A percentile compares a stretch with the other conserved stretches of the same genome.
phyloP scores from a whole-genome alignment of 768 basidiomycete genomes.

The Trametes cinnabarina region DNA sequence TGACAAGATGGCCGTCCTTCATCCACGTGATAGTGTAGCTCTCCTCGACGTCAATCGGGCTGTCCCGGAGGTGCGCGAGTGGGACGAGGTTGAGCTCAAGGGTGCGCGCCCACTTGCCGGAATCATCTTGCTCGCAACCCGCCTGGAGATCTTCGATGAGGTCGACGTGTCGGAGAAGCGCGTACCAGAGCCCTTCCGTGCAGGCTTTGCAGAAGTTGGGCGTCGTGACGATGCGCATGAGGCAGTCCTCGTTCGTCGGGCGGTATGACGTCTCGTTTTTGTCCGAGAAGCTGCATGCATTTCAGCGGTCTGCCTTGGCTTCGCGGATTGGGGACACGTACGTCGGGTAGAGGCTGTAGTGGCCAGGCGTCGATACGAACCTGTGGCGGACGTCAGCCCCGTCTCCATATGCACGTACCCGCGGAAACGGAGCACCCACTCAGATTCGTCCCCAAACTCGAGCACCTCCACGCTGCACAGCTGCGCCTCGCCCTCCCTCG shows the following conservation, averaged over 20 bases:
- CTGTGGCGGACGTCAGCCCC: constrained; percentile 34
- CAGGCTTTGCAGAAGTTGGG: constrained; percentile 78
- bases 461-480: constrained; percentile 75
- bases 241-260: constrained; percentile 81
- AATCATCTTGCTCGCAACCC: constrained; percentile 33
- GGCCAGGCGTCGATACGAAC: constrained; percentile 54
- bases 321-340: constrained; percentile 39
- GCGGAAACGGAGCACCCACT: too few species aligned
- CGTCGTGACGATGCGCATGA: constrained; percentile 71
- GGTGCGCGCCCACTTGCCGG: constrained; percentile 28
- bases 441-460: constrained; percentile 62
- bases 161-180: constrained; percentile 54
- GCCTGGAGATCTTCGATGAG: constrained; percentile 57
- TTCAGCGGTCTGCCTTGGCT: background rate
- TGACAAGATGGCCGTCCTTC: constrained; percentile 45
- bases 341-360: constrained; percentile 76
- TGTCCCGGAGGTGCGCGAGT: constrained; percentile 53
- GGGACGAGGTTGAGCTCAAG: constrained; percentile 56
- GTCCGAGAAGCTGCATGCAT: constrained; percentile 52
- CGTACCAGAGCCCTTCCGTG: constrained; percentile 69
- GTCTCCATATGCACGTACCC: too few species aligned
- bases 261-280: constrained; percentile 66
- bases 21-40: constrained; percentile 58
- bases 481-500: constrained; percentile 56
- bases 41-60: constrained; percentile 35